Evolutionary conservation across 768 basidiomycete species (phyloP).

Genomic region (Calocera cornea): DNA sequence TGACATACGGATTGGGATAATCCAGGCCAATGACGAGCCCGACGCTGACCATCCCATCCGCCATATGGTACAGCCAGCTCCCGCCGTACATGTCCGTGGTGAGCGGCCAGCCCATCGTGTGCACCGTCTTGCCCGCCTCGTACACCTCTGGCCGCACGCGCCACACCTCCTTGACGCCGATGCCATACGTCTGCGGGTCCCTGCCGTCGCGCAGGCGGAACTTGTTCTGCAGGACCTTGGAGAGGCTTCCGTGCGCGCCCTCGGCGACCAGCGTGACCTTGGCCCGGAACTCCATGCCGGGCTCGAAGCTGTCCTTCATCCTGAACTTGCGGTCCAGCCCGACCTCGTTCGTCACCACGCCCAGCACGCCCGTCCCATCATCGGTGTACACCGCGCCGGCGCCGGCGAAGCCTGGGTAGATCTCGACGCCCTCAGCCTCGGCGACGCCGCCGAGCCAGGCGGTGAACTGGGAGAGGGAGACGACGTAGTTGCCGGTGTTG

Average conservation of each 20-base stretch:
- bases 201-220: conserved; percentile 55
- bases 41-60: conserved; percentile 72
- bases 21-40: conserved; percentile 90
- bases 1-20: conserved; percentile 85
- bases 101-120: conserved; percentile 91
- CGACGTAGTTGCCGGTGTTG: conserved; percentile 86
- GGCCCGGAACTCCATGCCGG: conserved; percentile 90
- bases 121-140: conserved; percentile 70
- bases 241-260: conserved; percentile 85
- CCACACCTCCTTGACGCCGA: conserved; percentile 98
- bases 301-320: conserved; percentile 80
- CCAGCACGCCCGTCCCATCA: conserved; percentile 47
- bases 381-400: conserved; percentile 62
- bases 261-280: conserved; percentile 87
- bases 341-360: conserved; percentile 87
- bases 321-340: conserved; percentile 65
- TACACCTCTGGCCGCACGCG: conserved; percentile 53
- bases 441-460: conserved; percentile 82
- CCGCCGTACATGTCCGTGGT: conserved; percentile 78
- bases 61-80: conserved; percentile 93
- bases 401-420: conserved; percentile 96
- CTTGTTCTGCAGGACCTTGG: conserved; percentile 59
- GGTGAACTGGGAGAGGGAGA: conserved; percentile 77
- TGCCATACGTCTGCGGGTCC: conserved; percentile 89
- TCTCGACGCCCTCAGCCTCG: conserved; percentile 75